phyloP scores from a whole-genome alignment of 2,329 filamentous ascomycete genomes.

The Apiospora sp. region DNA sequence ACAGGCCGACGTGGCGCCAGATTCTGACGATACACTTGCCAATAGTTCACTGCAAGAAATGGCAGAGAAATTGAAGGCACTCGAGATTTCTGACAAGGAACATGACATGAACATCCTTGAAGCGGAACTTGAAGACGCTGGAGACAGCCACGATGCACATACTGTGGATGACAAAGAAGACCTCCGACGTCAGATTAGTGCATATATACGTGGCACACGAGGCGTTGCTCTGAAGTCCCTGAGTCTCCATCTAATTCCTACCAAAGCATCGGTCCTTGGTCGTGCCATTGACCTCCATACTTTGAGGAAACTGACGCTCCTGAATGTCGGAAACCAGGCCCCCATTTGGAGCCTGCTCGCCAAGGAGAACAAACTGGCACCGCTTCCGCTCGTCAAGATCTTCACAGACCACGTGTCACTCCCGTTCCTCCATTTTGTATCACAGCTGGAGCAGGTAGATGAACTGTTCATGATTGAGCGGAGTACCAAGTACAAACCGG shows the following conservation, averaged over 20 bases:
- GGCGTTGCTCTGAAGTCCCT: slow-evolving; percentile 64
- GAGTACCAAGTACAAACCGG: slow-evolving; percentile 57
- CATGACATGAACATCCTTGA: slow-evolving; percentile 46
- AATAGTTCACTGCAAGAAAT: slow-evolving; percentile 27
- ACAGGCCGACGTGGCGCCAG: neutral
- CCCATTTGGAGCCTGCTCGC: slow-evolving; percentile 65
- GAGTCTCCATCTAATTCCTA: slow-evolving; percentile 65
- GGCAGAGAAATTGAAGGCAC: slow-evolving; percentile 32
- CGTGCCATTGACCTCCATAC: slow-evolving; percentile 64
- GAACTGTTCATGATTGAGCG: slow-evolving; percentile 68
- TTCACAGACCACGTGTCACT: slow-evolving; percentile 69
- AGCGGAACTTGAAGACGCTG: slow-evolving; percentile 46
- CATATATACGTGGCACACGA: slow-evolving; percentile 65
- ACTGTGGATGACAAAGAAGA: slow-evolving; percentile 28
- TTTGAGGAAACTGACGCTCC: slow-evolving; percentile 64
- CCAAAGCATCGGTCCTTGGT: slow-evolving; percentile 64
- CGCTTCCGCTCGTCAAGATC: slow-evolving; percentile 63
- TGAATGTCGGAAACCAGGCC: slow-evolving; percentile 69
- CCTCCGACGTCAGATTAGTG: slow-evolving; percentile 45
- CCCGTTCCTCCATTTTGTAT: slow-evolving; percentile 61
- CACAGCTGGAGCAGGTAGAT: slow-evolving; percentile 60
- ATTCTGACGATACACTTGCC: slow-evolving; percentile 19
- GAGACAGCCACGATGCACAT: slow-evolving; percentile 41
- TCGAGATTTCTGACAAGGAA: slow-evolving; percentile 44
- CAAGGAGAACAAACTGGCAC: slow-evolving; percentile 59